Base-by-base conservation (phyloP, 805 yeast genomes). In the Saccharomycopsis amapae region DNA sequence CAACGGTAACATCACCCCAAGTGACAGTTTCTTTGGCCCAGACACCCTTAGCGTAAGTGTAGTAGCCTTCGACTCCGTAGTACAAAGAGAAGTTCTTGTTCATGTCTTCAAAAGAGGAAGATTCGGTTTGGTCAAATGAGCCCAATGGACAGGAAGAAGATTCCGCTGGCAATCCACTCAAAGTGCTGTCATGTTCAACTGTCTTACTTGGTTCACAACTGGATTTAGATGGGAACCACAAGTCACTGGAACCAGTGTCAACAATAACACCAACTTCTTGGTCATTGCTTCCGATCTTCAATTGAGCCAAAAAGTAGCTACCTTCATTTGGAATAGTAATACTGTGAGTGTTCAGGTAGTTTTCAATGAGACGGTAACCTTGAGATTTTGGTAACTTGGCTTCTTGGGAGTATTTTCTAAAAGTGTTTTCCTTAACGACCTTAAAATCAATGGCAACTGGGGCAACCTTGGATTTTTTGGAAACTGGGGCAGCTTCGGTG, bases 1-100 rank as follows among this genome's bases (percentile, higher is more conserved):
- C 30, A 30, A 47, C 47, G 9, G 19, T 19, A 12, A 43, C 38
- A 9, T 54, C 53, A 9, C 50, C 52, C 43, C 52, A 23, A 9
- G 26, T 40, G 13, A 53, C 42, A 23, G 24, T 31, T 23, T 48
- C 49, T 6, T 26, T 40, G 20, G 49, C 38, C 45, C 79, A 80
- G 7, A 52, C 49, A n/a, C 85, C 85, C 10, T 56, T 53, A 13
- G 78, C 79, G 48, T 62, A 68, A 9, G 71, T 60, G 25, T 67
- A 66, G 37, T 46, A 46, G n/a, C 41, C 46, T 43, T 46, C 38
- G 12, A 46, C 50, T 5, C 46, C 50, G 23, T 46, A 46, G 24
- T 42, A 46, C 19, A 46, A 38, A 3, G 46, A 24, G 23, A 46
- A 46, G 5, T 30, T 22, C 17, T 42, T 26, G 6, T 38, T 26